Evolutionary conservation across 176 grass and related monocot species (phyloP).

Genomic region (Secale cereale): DNA sequence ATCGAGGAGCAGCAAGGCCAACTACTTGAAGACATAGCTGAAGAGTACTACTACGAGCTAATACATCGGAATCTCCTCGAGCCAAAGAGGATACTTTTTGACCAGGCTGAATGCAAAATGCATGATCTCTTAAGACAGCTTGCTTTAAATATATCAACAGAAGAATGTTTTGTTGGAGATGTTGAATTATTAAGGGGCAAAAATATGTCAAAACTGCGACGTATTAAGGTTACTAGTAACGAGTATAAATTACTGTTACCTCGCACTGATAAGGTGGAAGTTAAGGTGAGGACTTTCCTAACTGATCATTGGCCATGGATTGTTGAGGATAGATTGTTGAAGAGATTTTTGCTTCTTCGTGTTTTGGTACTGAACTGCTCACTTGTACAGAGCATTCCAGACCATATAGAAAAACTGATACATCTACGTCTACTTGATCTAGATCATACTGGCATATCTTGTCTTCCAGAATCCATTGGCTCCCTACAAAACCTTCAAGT

Average conservation of each 20-base stretch:
- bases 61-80: conserved; percentile 25
- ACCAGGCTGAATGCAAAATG: background rate
- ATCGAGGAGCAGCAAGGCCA: background rate
- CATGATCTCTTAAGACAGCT: conserved; percentile 24
- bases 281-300: background rate
- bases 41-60: conserved; percentile 27
- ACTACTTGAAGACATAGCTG: conserved; percentile 21
- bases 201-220: background rate
- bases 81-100: background rate
- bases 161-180: background rate
- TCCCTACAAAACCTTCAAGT: conserved; percentile 7
- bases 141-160: conserved; percentile 12
- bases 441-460: background rate
- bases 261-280: background rate
- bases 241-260: background rate
- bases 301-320: no score
- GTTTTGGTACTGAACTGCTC: background rate
- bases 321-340: background rate
- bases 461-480: background rate
- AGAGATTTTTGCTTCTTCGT: background rate
- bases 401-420: background rate
- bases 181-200: background rate
- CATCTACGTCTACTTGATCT: background rate
- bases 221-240: background rate
- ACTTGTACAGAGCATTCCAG: background rate